Evolutionary conservation across 306 rosid species (phyloP).

Genomic region (Betula pendula): DNA sequence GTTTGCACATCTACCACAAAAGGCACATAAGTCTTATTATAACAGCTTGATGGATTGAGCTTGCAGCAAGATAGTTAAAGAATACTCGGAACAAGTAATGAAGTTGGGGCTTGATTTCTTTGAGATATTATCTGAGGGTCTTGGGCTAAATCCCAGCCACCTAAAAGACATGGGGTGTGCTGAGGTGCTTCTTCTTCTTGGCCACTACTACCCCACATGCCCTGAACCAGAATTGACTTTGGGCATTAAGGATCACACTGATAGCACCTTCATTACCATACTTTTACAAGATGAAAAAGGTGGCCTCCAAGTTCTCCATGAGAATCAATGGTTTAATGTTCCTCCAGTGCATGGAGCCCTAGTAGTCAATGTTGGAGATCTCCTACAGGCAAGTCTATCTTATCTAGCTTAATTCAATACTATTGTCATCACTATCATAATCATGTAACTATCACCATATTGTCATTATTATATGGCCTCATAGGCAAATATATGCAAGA

Average conservation of each 20-base stretch:
- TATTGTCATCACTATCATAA: no score
- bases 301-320: conserved; percentile 17
- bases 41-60: background rate
- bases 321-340: conserved; percentile 7
- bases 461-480: no score
- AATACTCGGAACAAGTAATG: background rate
- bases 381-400: conserved; percentile 30
- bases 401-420: background rate
- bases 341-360: background rate
- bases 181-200: background rate
- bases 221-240: conserved; percentile 14
- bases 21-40: background rate
- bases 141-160: background rate
- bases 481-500: no score
- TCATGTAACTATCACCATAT: no score
- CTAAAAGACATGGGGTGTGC: conserved; percentile 3
- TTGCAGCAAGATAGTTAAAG: background rate
- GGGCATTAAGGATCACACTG: conserved; percentile 2
- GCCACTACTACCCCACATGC: conserved; percentile 1
- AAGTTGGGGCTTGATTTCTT: background rate
- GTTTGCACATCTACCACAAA: no score
- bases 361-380: conserved; percentile 21
- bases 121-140: background rate
- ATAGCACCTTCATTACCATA: background rate
- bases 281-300: conserved; percentile 14